Conservation (phyloP, 73 alveolate species). For the Blepharisma stoltei region DNA sequence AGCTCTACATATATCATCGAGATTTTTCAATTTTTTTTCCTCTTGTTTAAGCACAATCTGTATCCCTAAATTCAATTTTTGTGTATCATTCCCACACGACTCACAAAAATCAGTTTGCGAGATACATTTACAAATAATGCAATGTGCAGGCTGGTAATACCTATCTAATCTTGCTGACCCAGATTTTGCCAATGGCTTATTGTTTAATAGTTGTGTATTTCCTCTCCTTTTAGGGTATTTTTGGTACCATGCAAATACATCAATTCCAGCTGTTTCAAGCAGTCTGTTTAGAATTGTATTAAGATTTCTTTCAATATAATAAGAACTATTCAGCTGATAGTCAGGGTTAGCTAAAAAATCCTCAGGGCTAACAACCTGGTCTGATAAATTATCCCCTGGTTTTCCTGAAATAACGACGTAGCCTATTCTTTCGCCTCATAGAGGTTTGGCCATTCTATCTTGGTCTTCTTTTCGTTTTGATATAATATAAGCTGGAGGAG, state of each 20-base stretch:
- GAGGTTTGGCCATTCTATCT: conserved; percentile 77
- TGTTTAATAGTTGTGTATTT: conserved; percentile 24
- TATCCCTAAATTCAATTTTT: background rate
- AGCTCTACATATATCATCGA: background rate
- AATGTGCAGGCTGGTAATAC: conserved; percentile 36
- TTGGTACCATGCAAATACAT: conserved; percentile 63
- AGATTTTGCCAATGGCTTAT: conserved; percentile 26
- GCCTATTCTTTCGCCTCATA: conserved; percentile 83
- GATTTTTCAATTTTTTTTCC: background rate
- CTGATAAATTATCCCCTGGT: conserved; percentile 63
- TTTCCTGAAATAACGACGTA: conserved; percentile 80
- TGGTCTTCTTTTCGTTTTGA: conserved; percentile 64
- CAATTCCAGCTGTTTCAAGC: conserved; percentile 76
- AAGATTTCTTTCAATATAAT: conserved; percentile 74
- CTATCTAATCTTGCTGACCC: conserved; percentile 30
- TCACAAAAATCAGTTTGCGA: background rate
- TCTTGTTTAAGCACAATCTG: background rate
- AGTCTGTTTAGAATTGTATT: conserved; percentile 82
- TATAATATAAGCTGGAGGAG: conserved; percentile 84
- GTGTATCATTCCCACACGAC: background rate
- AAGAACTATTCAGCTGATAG: conserved; percentile 61
- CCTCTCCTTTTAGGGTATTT: conserved; percentile 50
- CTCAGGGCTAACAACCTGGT: conserved; percentile 79
- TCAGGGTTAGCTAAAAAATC: conserved; percentile 68
- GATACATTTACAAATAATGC: background rate